phyloP scores from a whole-genome alignment of 192 early-diverging fungal genomes.

The Podila verticillata region DNA sequence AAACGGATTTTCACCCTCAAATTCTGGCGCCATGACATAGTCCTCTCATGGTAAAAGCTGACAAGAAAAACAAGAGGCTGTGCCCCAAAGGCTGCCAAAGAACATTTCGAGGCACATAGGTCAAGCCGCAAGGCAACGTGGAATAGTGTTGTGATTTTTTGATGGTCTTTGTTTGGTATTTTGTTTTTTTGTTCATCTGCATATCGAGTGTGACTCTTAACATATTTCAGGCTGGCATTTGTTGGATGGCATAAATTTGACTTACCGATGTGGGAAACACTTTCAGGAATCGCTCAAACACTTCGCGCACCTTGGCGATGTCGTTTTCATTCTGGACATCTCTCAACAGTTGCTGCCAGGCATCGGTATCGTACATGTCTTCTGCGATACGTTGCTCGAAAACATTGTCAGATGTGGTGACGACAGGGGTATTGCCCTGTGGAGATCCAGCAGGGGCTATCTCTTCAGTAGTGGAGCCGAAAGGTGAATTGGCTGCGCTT shows the following conservation, averaged over 20 bases:
- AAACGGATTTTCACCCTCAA: too few relatives aligned
- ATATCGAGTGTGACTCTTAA: conserved; percentile 1
- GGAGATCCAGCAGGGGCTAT: not conserved
- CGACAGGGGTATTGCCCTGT: not conserved
- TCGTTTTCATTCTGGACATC: conserved; percentile 70
- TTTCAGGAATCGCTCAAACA: conserved; percentile 75
- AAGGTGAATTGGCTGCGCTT: not conserved
- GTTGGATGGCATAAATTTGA: conserved; percentile 8
- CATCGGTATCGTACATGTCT: conserved; percentile 68
- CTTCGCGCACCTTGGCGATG: conserved; percentile 63
- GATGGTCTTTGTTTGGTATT: not conserved
- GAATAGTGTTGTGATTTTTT: too few relatives aligned
- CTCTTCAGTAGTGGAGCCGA: not conserved
- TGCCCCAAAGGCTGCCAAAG: too few relatives aligned
- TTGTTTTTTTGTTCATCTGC: not conserved
- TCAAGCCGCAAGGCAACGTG: too few relatives aligned
- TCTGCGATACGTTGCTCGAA: conserved; percentile 63
- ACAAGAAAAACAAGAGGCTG: too few relatives aligned
- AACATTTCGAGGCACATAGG: too few relatives aligned
- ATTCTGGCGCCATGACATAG: too few relatives aligned
- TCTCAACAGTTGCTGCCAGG: conserved; percentile 71
- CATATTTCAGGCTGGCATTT: not conserved
- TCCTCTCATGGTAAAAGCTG: too few relatives aligned
- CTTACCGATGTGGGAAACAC: conserved; percentile 87
- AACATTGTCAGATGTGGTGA: not conserved